Evolutionary conservation across 352 stramenopile genomes (phyloP).

Genomic region (Pythium aquatile): DNA sequence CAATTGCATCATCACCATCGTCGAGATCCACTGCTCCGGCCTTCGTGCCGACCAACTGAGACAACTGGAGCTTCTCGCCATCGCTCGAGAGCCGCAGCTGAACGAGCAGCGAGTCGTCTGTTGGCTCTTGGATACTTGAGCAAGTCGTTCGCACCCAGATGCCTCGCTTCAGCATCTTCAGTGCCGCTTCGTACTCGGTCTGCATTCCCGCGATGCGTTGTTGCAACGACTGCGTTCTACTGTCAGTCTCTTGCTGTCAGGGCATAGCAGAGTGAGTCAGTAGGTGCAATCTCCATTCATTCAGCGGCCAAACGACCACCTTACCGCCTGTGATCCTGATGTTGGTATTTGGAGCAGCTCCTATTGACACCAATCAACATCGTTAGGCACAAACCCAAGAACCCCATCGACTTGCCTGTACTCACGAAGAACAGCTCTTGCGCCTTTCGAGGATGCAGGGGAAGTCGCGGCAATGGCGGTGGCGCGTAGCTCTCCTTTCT

Average conservation of each 20-base stretch:
- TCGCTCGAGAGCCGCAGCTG: constrained; percentile 18
- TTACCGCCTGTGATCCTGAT: not conserved
- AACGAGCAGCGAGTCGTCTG: constrained; percentile 1
- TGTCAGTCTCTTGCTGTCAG: not conserved
- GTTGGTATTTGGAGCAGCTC: not conserved
- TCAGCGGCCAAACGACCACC: not conserved
- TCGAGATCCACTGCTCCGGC: not conserved
- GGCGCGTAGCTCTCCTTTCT: constrained; percentile 6
- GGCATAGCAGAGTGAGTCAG: not conserved
- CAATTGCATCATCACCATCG: not conserved
- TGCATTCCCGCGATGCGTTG: constrained; percentile 15
- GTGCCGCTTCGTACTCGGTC: constrained; percentile 6
- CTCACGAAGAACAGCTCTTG: constrained; percentile 29
- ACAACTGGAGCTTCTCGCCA: constrained; percentile 10
- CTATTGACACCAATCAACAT: not conserved
- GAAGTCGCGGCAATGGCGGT: constrained; percentile 4
- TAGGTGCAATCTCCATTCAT: not conserved
- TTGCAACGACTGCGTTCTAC: constrained; percentile 9
- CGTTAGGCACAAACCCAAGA: not conserved
- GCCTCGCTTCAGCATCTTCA: constrained; percentile 19
- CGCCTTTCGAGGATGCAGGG: constrained; percentile 26
- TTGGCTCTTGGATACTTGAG: not conserved
- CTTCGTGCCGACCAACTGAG: not conserved
- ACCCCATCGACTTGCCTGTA: not conserved
- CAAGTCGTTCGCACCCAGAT: constrained; percentile 11